Conservation (phyloP, 2,329 filamentous ascomycete genomes). For the Fusarium odoratissimum region DNA sequence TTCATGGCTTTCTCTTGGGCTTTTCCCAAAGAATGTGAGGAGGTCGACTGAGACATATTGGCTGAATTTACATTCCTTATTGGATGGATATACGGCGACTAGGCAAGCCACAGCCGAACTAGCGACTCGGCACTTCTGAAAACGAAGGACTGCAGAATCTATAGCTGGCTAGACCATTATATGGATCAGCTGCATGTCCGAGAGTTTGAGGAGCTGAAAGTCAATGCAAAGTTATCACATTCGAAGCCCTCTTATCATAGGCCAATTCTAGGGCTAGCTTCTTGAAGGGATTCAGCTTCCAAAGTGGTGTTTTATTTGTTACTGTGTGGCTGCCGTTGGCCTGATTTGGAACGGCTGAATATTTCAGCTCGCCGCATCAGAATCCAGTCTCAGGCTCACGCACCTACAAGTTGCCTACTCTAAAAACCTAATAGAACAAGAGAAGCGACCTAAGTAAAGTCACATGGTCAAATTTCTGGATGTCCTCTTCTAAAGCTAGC, state of each 20-base stretch:
- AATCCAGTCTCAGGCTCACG: background rate
- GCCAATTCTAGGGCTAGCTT: rapidly evolving
- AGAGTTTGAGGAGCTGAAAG: background rate
- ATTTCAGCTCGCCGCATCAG: background rate
- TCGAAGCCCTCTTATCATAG: background rate
- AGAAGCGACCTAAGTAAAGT: background rate
- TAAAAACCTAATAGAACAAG: background rate
- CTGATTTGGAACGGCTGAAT: background rate
- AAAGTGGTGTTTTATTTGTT: background rate
- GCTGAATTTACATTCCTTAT: background rate
- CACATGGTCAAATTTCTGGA: background rate
- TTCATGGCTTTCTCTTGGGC: rapidly evolving
- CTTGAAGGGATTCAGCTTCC: background rate
- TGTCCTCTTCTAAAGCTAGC: background rate
- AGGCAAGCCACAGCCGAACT: background rate
- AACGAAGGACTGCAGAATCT: background rate
- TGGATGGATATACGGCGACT: background rate
- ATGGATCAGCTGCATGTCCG: background rate
- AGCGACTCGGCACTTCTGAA: background rate
- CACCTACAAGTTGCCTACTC: background rate
- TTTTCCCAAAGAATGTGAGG: background rate
- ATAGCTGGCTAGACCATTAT: background rate
- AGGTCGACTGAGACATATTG: background rate
- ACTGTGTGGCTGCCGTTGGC: rapidly evolving
- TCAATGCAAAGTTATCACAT: background rate